Base-by-base conservation (phyloP, 1,284 basidiomycete species). In the Agroathelia rolfsii region DNA sequence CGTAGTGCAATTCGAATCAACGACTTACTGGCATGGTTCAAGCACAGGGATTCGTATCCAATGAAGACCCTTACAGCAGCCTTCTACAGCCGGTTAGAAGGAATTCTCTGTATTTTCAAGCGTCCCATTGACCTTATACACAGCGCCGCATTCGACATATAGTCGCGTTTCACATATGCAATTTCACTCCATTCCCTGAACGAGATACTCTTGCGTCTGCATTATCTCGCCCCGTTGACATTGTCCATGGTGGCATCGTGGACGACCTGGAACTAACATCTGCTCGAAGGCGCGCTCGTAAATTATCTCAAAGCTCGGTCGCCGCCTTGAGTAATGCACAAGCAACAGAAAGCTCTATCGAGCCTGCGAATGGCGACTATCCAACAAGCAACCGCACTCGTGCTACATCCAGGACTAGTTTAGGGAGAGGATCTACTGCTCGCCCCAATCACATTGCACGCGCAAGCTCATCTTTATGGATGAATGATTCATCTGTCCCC, bases 101-200 rank as follows among this genome's bases (percentile, higher is more conserved):
- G n/a, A n/a, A n/a, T n/a, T n/a, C n/a, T n/a, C n/a, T n/a, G n/a
- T n/a, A n/a, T n/a, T n/a, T n/a, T n/a, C n/a, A n/a, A n/a, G n/a
- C n/a, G n/a, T n/a, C n/a, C n/a, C n/a, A n/a, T n/a, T n/a, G n/a
- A n/a, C n/a, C n/a, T n/a, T 42, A 5, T 41, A 41, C 46, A 17
- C 52, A 86, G 72, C 73, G 72, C 45, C 76, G 79, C 24, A 61
- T 85, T 40, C 72, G 83, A 42, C 83, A 88, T 57, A 66, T 89
- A 32, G 66, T 69, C 28, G 66, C 72, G 22, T 63, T 89, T 37
- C 76, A 84, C 57, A 62, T 89, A 41, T 72, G 76, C 40, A 88
- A 89, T 48, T 61, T 89, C 24, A 83, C 84, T 8, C 82, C 82
- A 2, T 84, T 83, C 50, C 83, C 85, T 24, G 66, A 71, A 25